Evolutionary conservation across 768 basidiomycete species (phyloP).

Genomic region (Boletus edulis): DNA sequence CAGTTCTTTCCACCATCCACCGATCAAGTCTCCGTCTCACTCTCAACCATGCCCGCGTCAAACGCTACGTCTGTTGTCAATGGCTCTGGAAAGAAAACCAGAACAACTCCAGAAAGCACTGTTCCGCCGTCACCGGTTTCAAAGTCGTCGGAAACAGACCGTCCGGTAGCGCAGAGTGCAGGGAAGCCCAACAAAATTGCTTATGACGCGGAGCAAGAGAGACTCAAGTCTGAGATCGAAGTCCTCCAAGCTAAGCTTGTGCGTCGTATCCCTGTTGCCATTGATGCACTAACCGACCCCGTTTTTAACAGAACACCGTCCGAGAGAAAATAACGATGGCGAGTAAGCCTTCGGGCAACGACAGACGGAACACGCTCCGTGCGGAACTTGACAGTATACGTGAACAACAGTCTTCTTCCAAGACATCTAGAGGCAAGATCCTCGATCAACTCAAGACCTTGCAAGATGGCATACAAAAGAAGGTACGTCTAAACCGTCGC

Average conservation of each 20-base stretch:
- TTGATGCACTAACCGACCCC: background rate
- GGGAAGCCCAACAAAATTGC: conserved; percentile 81
- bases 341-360: conserved; percentile 62
- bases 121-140: conserved; percentile 27
- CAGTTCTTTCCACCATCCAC: conserved; percentile 19
- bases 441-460: conserved; percentile 76
- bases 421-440: conserved; percentile 65
- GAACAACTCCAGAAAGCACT: conserved; percentile 25
- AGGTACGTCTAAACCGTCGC: conserved; percentile 44
- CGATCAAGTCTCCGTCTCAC: conserved; percentile 18
- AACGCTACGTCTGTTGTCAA: conserved; percentile 56
- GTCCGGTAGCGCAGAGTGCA: conserved; percentile 25
- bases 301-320: conserved; percentile 51
- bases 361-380: conserved; percentile 68
- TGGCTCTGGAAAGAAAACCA: conserved; percentile 32
- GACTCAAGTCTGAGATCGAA: conserved; percentile 81
- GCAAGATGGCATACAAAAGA: conserved; percentile 78
- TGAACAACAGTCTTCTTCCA: conserved; percentile 73
- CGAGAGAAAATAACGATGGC: conserved; percentile 72
- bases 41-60: conserved; percentile 34
- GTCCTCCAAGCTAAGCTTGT: conserved; percentile 77
- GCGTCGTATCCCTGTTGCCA: conserved; percentile 33
- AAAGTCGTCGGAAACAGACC: conserved; percentile 20
- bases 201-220: conserved; percentile 86
- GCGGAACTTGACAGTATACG: conserved; percentile 81